Base-by-base conservation (phyloP, 192 early-diverging fungal genomes). In the Entomortierella lignicola region DNA sequence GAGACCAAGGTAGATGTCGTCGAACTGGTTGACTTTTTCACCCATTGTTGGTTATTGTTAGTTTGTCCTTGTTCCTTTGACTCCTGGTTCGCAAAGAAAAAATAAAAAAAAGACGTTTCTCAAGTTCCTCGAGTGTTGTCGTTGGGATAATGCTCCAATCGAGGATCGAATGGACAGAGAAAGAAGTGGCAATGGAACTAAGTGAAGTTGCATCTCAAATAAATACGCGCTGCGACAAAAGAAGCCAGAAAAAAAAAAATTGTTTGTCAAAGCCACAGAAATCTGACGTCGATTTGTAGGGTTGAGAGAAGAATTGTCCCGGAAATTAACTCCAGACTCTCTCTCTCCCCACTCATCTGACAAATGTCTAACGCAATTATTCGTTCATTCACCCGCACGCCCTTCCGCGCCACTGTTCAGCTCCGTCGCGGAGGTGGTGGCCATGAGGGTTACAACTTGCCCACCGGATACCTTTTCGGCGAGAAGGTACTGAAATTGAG, bases 401-500 rank as follows among this genome's bases (percentile, higher is more conserved):
- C 84, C 48, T 70, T 82, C 52, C 64, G 70, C 60, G 61, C 39
- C 21, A 58, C 55, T 60, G 60, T 77, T 53, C 71, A 84, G 37
- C 85, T 87, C 64, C 71, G 86, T 43, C 88, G 89, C 57, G 89
- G 88, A 32, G 90, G 90, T 31, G 85, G 86, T 48, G 85, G 80
- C 26, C 67, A 81, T 34, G 88, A 87, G 42, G 72, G 87, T 25
- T 92, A 83, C 72, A 92, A 92, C 80, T 89, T 90, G 81, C 92
- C 92, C 8, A 85, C 87, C 55, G 92, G 92, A 65, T 90, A 92
- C 70, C 84, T 94, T 43, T 93, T 94, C 70, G 86, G 81, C 51
- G 91, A 91, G 83, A 94, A 92, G 91, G 91, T 92, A 79, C 37
- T 54, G 10, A 23, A 2, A 26, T 25, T 18, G 18, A 52, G 11